Base-by-base conservation (phyloP, 1,284 basidiomycete genomes). In the Cryptococcus sp. region DNA sequence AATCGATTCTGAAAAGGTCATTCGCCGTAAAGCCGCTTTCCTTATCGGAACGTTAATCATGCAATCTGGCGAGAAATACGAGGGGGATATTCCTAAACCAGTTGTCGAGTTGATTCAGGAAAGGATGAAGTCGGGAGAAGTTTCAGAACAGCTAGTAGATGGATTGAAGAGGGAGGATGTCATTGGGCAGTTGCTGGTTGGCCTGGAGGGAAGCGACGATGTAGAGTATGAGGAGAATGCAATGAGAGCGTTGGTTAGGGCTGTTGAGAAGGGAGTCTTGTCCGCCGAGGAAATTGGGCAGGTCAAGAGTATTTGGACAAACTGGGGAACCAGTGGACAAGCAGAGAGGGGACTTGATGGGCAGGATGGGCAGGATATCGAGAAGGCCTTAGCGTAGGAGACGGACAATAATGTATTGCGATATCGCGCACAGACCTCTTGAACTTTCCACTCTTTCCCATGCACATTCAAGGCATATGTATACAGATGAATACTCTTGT, bases 1-100 rank as follows among this genome's bases (percentile, higher is more conserved):
- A 31, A 43, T 62, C 82, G 92, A 97, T 72, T 83, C 86, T 2
- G 85, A 87, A 53, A 84, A 87, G 41, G 76, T 78, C 18, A 82
- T 97, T 44, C 82, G 91, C 16, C 80, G 91, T 50, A 98, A 97
- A 75, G 80, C 84, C 1, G 83, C 85, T 0, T 98, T 97, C 77
- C 80, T 98, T 18, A 78, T 97, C 49, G 85, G 83, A 60, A 80
- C 85, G 0, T 82, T 97, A 45, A 80, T 94, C 48, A 78, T 84
- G 3, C 88, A 89, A 77, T 78, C 7, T 66, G 76, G 24, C 80
- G 86, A 48, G 60, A 83, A 34, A 56, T 73, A 57, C 53, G 66
- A 57, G 52, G 75, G 61, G 39, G 69, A 62, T 53, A 60, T 63
- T 57, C 76, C 77, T 7, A 61, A 56, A 10, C 74, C 75, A 31